These are phyloP conservation scores for Boletus subparvulus DNA, from an alignment of 768 basidiomycete species.

Conservation along the genomic window DNA sequence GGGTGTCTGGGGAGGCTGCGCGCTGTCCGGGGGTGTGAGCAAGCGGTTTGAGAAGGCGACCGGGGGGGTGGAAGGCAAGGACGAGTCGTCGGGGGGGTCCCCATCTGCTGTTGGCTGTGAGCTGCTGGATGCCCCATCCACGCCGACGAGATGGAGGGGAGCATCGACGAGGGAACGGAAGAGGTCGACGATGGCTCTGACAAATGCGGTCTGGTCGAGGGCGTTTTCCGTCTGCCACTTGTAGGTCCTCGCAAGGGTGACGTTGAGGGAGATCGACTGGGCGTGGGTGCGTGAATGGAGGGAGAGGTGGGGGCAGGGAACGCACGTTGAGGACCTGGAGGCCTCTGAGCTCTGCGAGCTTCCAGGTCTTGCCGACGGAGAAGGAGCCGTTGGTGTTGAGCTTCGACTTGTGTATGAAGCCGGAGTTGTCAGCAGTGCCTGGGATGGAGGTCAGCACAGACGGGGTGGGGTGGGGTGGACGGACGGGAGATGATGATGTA, in stretches of 20 bases:
- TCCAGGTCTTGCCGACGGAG: constrained; percentile 98
- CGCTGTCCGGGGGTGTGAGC: constrained; percentile 16
- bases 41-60: constrained; percentile 6
- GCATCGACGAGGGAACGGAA: constrained; percentile 51
- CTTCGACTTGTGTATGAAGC: constrained; percentile 94
- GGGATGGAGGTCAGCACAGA: constrained; percentile 1
- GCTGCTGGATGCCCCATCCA: constrained; percentile 44
- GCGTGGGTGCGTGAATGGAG: constrained; percentile 12
- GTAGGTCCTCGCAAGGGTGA: constrained; percentile 89
- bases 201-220: constrained; percentile 70
- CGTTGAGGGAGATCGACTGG: constrained; percentile 67
- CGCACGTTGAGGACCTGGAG: constrained; percentile 76
- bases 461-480: constrained; percentile 32
- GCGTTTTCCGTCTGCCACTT: constrained; percentile 82
- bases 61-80: constrained; percentile 1
- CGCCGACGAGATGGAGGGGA: constrained; percentile 58
- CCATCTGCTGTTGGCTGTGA: constrained; percentile 17
- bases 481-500: constrained; percentile 90
- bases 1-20: constrained; percentile 23
- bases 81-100: neutral
- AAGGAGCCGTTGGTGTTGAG: constrained; percentile 91
- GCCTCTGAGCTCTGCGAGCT: constrained; percentile 73
- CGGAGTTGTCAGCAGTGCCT: constrained; percentile 63
- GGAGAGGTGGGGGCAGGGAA: constrained; percentile 7
- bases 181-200: constrained; percentile 62